Base-by-base conservation (phyloP, 2,329 filamentous ascomycete species). In the Aureobasidium vineae region DNA sequence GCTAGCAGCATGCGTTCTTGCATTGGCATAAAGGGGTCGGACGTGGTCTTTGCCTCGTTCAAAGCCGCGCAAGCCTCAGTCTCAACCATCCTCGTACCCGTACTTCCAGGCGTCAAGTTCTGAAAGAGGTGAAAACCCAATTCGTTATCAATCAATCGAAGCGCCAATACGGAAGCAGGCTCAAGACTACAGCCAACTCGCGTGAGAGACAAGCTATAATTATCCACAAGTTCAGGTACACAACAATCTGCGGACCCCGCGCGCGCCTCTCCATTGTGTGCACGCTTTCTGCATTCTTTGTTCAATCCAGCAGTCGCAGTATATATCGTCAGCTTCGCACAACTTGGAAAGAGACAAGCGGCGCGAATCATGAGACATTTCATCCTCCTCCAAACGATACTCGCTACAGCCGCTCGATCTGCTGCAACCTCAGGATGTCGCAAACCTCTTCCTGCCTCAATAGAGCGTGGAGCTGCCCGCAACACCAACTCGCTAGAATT, bases 351-450 rank as follows among this genome's bases (percentile, higher is more conserved):
- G 2, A 28, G 5, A 8, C 15, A n/a, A n/a, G 26, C 8, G 11
- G 3, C 28, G 3, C 50, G 8, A 57, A 45, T 2, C 40, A 60
- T 60, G 56, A 60, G 26, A 19, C 5, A 13, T 6, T 13, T n/a
- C 16, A 8, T 41, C n/a, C 11, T 60, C 2, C 28, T 60, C 10
- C 28, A 36, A 36, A 15, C 50, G 15, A 26, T 41, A 28, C 47
- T 65, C n/a, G 61, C 61, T 38, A 28, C 21, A 19, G 40, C 13
- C 5, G n/a, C 15, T 8, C 63, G 26, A 4, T 43, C 61, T 65
- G 50, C 61, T 13, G 38, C 50, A 16, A 70, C 68, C n/a, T 33
- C 68, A 33, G 72, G 72, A 28, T 74, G 72, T 59, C 70, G 72
- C 11, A 70, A 68, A 33, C 11, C 66, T 1, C 33, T 74, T 1